Evolutionary conservation across 1,284 basidiomycete species (phyloP).

Genomic region (Fomitopsis pinicola): DNA sequence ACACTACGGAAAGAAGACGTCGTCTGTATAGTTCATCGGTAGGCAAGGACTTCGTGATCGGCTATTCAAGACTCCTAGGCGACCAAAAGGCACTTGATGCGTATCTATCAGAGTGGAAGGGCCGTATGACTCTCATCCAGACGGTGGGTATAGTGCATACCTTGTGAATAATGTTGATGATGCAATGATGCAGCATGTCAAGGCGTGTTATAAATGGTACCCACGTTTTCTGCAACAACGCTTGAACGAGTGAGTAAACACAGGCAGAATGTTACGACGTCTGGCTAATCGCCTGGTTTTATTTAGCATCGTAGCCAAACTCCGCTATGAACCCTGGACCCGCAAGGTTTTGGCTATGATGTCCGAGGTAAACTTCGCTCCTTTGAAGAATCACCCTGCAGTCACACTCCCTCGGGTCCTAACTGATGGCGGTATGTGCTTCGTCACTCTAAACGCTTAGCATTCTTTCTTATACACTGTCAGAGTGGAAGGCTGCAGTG

Average conservation of each 20-base stretch:
- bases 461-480: no score
- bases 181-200: not conserved
- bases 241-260: not conserved
- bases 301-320: not conserved
- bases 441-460: no score
- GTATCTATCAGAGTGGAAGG: not conserved
- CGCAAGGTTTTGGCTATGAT: not conserved
- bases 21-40: not conserved
- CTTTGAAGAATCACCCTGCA: not conserved
- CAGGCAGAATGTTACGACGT: not conserved
- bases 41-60: not conserved
- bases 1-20: not conserved
- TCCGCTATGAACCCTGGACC: not conserved
- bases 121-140: not conserved
- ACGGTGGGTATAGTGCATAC: not conserved
- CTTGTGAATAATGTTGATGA: not conserved
- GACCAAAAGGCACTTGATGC: not conserved
- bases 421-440: not conserved
- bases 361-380: not conserved
- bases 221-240: not conserved
- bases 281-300: not conserved
- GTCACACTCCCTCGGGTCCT: not conserved
- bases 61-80: no score
- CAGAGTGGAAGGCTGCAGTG: not conserved
- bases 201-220: not conserved